Evolutionary conservation across 805 yeast species (phyloP), one percentile per base, ranked within the genome.

Genomic region (Cyberlindnera mrakii): DNA sequence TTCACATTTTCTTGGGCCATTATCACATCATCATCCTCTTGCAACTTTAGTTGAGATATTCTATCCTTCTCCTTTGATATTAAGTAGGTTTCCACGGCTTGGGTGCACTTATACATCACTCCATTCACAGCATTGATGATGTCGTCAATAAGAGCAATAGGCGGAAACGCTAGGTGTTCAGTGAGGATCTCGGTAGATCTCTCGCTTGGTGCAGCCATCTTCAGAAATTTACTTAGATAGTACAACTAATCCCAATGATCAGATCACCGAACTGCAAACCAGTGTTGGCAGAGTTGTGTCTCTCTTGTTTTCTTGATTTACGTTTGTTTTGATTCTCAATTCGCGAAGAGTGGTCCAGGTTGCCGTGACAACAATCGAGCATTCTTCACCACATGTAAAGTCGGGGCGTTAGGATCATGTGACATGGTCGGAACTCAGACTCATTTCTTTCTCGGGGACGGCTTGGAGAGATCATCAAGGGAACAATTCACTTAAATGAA

Each of bases 121-220:
- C 80, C 88, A 56, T 89, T 89, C 19, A 87, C 93, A 1, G 88
- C 85, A 61, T 89, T 88, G 52, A 89, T 86, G 11, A 90, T 82
- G 55, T 87, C 96, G 54, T 90, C 97, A 6, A 90, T 74, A 13
- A 89, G 65, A 0, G 90, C 77, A 9, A 88, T 74, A 0, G 96
- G 96, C 7, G 93, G 85, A 55, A 76, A 86, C 30, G 86, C 96
- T 30, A 90, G 66, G 58, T 89, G 96, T 63, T 89, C 96, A 1
- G 96, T 85, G 40, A 90, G 68, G 15, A 88, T 53, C 35, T 75
- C 70, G 8, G 75, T 72, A 1, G 75, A 41, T 10, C 49, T 44
- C 2, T 25, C 30, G 16, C 45, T 49, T 5, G 57, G 54, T 4
- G 50, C 41, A 3, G 51, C 35, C 57, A 53, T 53, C 11, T 9